Conservation (phyloP, 2,329 filamentous ascomycete species). For the Emmonsia crescens region DNA sequence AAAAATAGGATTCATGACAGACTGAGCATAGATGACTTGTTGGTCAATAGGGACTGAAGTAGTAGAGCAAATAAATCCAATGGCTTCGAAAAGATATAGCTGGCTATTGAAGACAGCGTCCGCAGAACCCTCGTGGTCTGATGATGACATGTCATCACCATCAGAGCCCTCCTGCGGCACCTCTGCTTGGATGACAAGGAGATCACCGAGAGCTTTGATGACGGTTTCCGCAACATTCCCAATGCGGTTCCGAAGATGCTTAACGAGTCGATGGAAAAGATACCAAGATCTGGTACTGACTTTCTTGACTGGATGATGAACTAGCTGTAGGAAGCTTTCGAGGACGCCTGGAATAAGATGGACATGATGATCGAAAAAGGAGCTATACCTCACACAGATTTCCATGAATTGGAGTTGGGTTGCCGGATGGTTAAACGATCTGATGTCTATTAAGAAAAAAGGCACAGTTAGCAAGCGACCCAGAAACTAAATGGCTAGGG, state of each 20-base stretch:
- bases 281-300: conserved; percentile 94
- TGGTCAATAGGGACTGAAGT: conserved; percentile 66
- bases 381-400: conserved; percentile 86
- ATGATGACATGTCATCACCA: conserved; percentile 90
- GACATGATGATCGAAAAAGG: conserved; percentile 79
- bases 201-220: conserved; percentile 77
- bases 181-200: conserved; percentile 85
- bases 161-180: conserved; percentile 62
- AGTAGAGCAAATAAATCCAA: conserved; percentile 84
- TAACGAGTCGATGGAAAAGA: conserved; percentile 84
- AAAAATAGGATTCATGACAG: conserved; percentile 82
- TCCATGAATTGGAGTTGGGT: conserved; percentile 97
- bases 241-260: conserved; percentile 71
- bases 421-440: conserved; percentile 76
- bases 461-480: conserved; percentile 10
- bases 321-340: conserved; percentile 81
- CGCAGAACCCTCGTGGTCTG: conserved; percentile 80
- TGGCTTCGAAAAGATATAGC: conserved; percentile 85
- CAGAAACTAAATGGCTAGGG: conserved; percentile 14
- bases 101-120: conserved; percentile 86
- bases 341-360: conserved; percentile 75
- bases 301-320: conserved; percentile 77
- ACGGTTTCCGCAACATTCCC: conserved; percentile 85
- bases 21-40: conserved; percentile 75
- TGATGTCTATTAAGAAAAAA: conserved; percentile 57